Evolutionary conservation across 2,329 filamentous ascomycete species (phyloP).

Genomic region (Fusarium sp.): DNA sequence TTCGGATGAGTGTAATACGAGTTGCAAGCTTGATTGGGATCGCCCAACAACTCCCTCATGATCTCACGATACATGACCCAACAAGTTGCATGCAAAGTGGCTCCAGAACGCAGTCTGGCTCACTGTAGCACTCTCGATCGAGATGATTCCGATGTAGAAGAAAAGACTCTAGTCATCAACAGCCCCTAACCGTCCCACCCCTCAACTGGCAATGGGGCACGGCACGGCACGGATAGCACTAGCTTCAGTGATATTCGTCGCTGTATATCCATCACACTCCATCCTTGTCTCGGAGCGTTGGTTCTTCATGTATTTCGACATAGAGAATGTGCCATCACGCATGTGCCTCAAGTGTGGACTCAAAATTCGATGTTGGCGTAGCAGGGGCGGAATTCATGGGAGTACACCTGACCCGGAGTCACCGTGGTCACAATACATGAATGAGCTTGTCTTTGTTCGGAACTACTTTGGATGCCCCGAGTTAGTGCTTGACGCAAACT

Average conservation of each 20-base stretch:
- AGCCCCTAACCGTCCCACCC: conserved; percentile 16
- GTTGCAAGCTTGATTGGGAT: conserved; percentile 35
- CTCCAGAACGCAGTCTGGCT: conserved; percentile 14
- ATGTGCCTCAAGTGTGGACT: conserved; percentile 10
- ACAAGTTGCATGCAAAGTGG: conserved; percentile 48
- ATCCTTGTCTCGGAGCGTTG: conserved; percentile 31
- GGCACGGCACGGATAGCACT: conserved; percentile 26
- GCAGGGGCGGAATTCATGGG: conserved; percentile 22
- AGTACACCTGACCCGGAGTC: conserved; percentile 22
- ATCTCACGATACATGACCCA: conserved; percentile 33
- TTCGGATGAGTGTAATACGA: conserved; percentile 38
- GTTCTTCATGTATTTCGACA: conserved; percentile 10
- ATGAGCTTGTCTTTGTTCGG: conserved; percentile 28
- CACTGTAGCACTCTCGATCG: conserved; percentile 22
- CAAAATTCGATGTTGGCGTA: conserved; percentile 25
- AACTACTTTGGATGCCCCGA: conserved; percentile 14
- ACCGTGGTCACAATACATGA: conserved; percentile 21
- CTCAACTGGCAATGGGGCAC: conserved; percentile 28
- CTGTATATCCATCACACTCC: conserved; percentile 17
- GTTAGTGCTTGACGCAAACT: conserved; percentile 30
- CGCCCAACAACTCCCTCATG: conserved; percentile 28
- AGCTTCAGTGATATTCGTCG: conserved; percentile 14
- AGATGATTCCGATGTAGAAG: conserved; percentile 33
- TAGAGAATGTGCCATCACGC: conserved; percentile 27
- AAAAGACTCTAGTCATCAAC: conserved; percentile 18